phyloP scores from a whole-genome alignment of 2,329 filamentous ascomycete genomes.

The Triangularia setosa region DNA sequence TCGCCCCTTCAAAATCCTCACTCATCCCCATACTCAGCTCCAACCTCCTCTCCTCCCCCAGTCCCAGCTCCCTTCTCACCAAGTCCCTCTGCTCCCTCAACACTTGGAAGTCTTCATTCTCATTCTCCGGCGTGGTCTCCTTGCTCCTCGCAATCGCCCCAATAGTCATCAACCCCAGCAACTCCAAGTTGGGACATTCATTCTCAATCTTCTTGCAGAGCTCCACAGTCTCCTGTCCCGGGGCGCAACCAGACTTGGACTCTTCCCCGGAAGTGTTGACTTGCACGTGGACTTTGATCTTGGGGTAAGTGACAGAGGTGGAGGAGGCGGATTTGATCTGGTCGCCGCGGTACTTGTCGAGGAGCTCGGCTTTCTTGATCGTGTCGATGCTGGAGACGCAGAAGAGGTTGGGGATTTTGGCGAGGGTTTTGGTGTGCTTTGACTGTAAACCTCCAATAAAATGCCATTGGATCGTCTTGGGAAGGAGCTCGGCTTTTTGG shows the following conservation, averaged over 20 bases:
- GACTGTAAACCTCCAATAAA: conserved; percentile 94
- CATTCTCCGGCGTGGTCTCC: conserved; percentile 67
- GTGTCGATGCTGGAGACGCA: conserved; percentile 89
- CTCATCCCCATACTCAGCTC: conserved; percentile 99
- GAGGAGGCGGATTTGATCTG: conserved; percentile 34
- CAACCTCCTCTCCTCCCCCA: conserved; percentile 48
- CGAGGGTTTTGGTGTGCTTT: conserved; percentile 88
- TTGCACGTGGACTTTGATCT: conserved; percentile 78
- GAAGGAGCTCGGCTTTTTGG: conserved; percentile 79
- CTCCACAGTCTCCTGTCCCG: conserved; percentile 54
- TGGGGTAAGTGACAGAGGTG: conserved; percentile 29
- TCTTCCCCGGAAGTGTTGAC: conserved; percentile 92
- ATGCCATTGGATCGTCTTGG: conserved; percentile 79
- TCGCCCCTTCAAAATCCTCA: conserved; percentile 87
- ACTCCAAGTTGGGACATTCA: conserved; percentile 66
- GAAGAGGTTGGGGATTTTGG: conserved; percentile 83
- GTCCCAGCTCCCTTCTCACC: conserved; percentile 59
- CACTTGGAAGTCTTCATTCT: conserved; percentile 83
- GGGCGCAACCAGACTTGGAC: conserved; percentile 76
- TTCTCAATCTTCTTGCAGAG: conserved; percentile 68
- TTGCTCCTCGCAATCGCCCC: conserved; percentile 85
- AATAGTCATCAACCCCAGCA: conserved; percentile 94
- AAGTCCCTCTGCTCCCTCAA: conserved; percentile 67
- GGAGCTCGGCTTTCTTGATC: conserved; percentile 76
- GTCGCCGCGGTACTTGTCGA: conserved; percentile 70